Percentiles rank a stretch among this genome's conserved stretches.
These are phyloP conservation scores for Trichosporon inkin DNA, from an alignment of 1,284 basidiomycete genomes.

Conservation along the genomic window DNA sequence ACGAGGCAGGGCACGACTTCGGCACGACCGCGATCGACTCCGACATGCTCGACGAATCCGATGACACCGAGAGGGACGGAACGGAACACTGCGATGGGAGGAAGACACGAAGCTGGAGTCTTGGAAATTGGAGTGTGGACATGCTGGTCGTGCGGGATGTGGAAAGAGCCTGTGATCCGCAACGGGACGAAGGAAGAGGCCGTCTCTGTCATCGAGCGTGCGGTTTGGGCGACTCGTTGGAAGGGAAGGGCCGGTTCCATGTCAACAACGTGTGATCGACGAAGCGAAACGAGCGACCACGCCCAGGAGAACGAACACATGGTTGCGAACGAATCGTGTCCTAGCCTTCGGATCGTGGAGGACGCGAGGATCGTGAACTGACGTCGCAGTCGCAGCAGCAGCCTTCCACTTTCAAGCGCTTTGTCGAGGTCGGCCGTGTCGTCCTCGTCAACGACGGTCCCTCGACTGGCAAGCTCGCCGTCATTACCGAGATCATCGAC, in stretches of 20 bases:
- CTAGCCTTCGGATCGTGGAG: neutral
- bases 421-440: conserved; percentile 98
- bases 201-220: no score
- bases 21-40: conserved; percentile 8
- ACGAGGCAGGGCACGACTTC: neutral
- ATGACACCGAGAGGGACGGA: neutral
- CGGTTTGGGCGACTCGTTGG: neutral
- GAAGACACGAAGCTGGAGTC: neutral
- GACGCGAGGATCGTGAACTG: neutral
- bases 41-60: neutral
- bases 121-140: neutral
- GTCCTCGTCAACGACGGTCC: conserved; percentile 92
- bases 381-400: conserved; percentile 30
- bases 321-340: neutral
- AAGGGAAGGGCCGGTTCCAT: neutral
- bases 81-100: neutral
- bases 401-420: conserved; percentile 88
- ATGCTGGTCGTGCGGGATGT: neutral
- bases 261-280: no score
- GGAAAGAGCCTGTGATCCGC: neutral
- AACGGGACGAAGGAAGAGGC: neutral
- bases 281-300: neutral
- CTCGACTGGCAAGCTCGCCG: conserved; percentile 81
- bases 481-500: conserved; percentile 97
- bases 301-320: neutral